Evolutionary conservation across 1,139 yeast species (phyloP).

Genomic region (Candida albicans): DNA sequence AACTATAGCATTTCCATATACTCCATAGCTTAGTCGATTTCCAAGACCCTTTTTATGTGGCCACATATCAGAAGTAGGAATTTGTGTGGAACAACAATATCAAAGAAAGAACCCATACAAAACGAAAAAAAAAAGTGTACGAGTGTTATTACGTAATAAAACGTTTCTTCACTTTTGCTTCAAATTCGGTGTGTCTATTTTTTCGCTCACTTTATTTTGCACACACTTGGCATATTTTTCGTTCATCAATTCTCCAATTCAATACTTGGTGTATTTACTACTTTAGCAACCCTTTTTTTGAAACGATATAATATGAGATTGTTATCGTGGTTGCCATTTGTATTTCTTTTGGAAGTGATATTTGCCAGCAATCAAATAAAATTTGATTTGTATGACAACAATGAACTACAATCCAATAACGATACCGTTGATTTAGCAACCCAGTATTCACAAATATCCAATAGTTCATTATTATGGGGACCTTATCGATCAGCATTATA

Average conservation of each 20-base stretch:
- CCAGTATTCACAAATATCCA: constrained; percentile 27
- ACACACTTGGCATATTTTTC: no score
- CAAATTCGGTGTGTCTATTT: no score
- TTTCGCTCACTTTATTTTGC: no score
- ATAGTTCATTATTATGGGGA: constrained; percentile 68
- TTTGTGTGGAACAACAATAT: background rate
- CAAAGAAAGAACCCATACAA: background rate
- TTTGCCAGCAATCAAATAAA: constrained; percentile 7
- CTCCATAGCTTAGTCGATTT: constrained; percentile 40
- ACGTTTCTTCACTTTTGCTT: no score
- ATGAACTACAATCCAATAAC: constrained; percentile 1
- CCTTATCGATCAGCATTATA: constrained; percentile 88
- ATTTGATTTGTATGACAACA: constrained; percentile 12
- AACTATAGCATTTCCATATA: constrained; percentile 30
- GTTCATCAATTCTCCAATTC: no score
- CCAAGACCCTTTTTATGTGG: constrained; percentile 44
- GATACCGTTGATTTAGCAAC: constrained; percentile 6
- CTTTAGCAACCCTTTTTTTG: background rate
- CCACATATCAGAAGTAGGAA: constrained; percentile 30
- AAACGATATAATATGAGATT: constrained; percentile 3
- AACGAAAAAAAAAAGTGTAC: background rate
- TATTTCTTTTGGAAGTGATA: constrained; percentile 2
- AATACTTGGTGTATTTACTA: background rate
- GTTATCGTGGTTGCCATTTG: constrained; percentile 2
- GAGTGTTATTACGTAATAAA: no score